Percentiles rank a stretch among this genome's conserved stretches.
Conservation (phyloP, 768 basidiomycete genomes). For the Podaxis pistillaris region DNA sequence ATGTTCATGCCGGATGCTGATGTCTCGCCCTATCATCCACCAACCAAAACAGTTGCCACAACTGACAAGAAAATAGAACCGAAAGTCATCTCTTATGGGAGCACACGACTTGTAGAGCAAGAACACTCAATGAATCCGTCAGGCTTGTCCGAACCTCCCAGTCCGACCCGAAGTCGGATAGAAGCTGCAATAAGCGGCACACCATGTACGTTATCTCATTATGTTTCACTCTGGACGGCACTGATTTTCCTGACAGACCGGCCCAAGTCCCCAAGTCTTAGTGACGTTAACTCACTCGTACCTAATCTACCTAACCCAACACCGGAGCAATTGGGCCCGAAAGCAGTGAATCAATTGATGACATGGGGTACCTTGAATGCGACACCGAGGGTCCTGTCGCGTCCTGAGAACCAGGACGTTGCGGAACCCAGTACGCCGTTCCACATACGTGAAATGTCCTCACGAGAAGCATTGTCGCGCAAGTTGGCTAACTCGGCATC, state of each 20-base stretch:
- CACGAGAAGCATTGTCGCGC: conserved; percentile 79
- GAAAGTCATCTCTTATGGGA: conserved; percentile 71
- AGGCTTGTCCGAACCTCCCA: conserved; percentile 64
- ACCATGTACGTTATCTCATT: conserved; percentile 60
- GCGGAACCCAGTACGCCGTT: conserved; percentile 67
- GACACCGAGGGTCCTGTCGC: conserved; percentile 83
- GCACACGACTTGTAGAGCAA: conserved; percentile 78
- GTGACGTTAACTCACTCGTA: conserved; percentile 66
- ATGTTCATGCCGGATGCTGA: conserved; percentile 97
- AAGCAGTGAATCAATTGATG: conserved; percentile 89
- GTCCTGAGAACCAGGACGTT: conserved; percentile 48
- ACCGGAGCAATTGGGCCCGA: conserved; percentile 75
- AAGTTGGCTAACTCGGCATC: conserved; percentile 80
- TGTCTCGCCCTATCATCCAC: conserved; percentile 65
- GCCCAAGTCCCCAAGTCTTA: conserved; percentile 50
- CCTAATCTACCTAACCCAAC: conserved; percentile 87
- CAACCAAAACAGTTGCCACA: conserved; percentile 24
- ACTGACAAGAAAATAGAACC: conserved; percentile 35
- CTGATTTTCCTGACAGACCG: conserved; percentile 46
- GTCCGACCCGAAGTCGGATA: conserved; percentile 88
- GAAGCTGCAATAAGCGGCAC: conserved; percentile 92
- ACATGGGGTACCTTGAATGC: conserved; percentile 95
- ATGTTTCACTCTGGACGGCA: background rate
- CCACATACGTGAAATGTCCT: conserved; percentile 71
- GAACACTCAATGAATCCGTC: conserved; percentile 48